These are phyloP conservation scores for Staphylotrichum longicolle DNA, from an alignment of 495 filamentous ascomycete genomes.

Conservation along the genomic window DNA sequence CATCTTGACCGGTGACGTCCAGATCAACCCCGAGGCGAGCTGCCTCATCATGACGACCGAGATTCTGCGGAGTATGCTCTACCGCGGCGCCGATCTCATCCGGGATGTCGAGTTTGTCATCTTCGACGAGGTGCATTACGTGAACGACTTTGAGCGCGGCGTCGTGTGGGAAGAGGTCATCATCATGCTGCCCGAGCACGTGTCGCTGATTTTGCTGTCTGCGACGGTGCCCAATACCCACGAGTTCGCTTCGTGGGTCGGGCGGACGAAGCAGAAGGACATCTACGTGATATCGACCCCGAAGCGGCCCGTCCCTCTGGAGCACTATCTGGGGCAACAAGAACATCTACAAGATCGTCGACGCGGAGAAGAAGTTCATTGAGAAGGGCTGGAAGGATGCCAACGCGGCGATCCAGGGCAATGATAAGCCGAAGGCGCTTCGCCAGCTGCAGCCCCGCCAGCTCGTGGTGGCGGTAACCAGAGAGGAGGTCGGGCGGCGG, in stretches of 20 bases:
- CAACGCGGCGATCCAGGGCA: slow-evolving; percentile 75
- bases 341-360: slow-evolving; percentile 90
- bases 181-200: slow-evolving; percentile 97
- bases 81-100: slow-evolving; percentile 92
- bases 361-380: slow-evolving; percentile 83
- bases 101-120: slow-evolving; percentile 98
- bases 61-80: slow-evolving; percentile 96
- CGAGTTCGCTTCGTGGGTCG: slow-evolving; percentile 98
- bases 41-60: slow-evolving; percentile 99
- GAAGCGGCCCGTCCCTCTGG: slow-evolving; percentile 89
- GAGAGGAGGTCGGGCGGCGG: slow-evolving; percentile 49
- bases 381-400: slow-evolving; percentile 94
- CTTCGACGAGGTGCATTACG: slow-evolving; percentile 98
- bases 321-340: slow-evolving; percentile 96
- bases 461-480: slow-evolving; percentile 51
- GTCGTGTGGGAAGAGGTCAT: slow-evolving; percentile 99
- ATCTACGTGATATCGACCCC: slow-evolving; percentile 98
- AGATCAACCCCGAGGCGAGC: slow-evolving; percentile 96
- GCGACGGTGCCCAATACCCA: slow-evolving; percentile 96
- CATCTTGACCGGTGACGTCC: slow-evolving; percentile 95
- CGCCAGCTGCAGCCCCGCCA: slow-evolving; percentile 40
- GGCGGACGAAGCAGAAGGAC: slow-evolving; percentile 95
- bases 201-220: slow-evolving; percentile 90
- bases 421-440: slow-evolving; percentile 67
- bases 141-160: slow-evolving; percentile 94